A percentile compares a stretch with the other conserved stretches of the same genome.
Conservation (phyloP, 805 yeast species). For the Zygosaccharomyces pseudorouxii region DNA sequence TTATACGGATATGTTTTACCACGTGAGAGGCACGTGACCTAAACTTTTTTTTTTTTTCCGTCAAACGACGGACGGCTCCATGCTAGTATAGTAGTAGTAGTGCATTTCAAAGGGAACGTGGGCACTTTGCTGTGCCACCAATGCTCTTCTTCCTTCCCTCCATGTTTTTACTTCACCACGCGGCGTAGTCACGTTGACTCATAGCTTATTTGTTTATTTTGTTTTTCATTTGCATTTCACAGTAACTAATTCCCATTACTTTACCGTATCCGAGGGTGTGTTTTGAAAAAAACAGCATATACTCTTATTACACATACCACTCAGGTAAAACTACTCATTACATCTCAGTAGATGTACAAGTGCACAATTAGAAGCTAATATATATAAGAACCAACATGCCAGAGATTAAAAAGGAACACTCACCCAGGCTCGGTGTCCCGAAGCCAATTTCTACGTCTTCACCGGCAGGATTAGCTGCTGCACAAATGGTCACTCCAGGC, state of each 20-base stretch:
- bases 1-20: not conserved
- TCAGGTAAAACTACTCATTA: not conserved
- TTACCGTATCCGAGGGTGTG: not conserved
- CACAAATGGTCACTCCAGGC: conserved; percentile 76
- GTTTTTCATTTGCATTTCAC: not conserved
- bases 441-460: conserved; percentile 62
- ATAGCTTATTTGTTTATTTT: too few relatives aligned
- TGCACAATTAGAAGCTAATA: too few relatives aligned
- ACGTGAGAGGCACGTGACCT: not conserved
- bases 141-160: too few relatives aligned
- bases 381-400: not conserved
- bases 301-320: not conserved
- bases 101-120: too few relatives aligned
- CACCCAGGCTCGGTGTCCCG: conserved; percentile 4
- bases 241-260: not conserved
- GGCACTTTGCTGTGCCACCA: too few relatives aligned
- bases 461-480: conserved; percentile 85
- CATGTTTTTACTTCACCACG: too few relatives aligned
- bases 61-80: too few relatives aligned
- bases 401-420: conserved; percentile 4
- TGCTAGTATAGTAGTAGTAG: too few relatives aligned
- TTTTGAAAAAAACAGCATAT: not conserved
- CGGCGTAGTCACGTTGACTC: too few relatives aligned
- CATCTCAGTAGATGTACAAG: not conserved
- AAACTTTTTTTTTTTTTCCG: not conserved